Percentiles rank a stretch among this genome's conserved stretches.
Conservation (phyloP, 2,329 filamentous ascomycete genomes). For the Pleomassaria siparia region DNA sequence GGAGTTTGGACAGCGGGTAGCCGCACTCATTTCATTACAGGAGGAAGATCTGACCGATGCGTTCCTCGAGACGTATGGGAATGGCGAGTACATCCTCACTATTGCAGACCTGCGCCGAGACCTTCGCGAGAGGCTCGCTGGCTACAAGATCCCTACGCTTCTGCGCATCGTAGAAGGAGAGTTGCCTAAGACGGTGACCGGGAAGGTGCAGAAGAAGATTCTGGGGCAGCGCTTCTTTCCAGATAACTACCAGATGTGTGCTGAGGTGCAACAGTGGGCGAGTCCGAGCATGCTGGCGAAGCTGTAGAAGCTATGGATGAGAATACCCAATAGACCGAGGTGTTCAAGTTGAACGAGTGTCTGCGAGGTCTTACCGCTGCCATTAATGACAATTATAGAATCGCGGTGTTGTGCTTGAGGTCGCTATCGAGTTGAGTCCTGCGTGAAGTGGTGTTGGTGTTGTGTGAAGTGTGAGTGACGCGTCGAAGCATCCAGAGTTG, state of each 20-base stretch:
- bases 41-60: conserved; percentile 29
- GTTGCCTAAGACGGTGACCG: conserved; percentile 52
- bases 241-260: conserved; percentile 15
- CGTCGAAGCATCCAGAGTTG: too few relatives aligned
- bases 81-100: conserved; percentile 27
- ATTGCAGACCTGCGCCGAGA: conserved; percentile 49
- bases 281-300: conserved; percentile 21
- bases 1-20: conserved; percentile 58
- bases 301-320: conserved; percentile 17
- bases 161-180: conserved; percentile 48
- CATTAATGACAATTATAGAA: background rate
- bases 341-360: background rate
- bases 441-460: too few relatives aligned
- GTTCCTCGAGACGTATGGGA: conserved; percentile 18
- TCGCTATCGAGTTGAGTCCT: too few relatives aligned
- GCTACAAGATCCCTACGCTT: conserved; percentile 54
- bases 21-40: conserved; percentile 52
- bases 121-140: conserved; percentile 47
- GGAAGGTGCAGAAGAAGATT: conserved; percentile 55
- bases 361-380: background rate
- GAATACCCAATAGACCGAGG: background rate
- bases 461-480: too few relatives aligned
- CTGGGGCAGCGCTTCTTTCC: conserved; percentile 46
- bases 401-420: too few relatives aligned
- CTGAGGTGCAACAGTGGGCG: conserved; percentile 36